A percentile compares a stretch with the other conserved stretches of the same genome.
Conservation (phyloP, 805 yeast genomes). For the Starmerella bacillaris region DNA sequence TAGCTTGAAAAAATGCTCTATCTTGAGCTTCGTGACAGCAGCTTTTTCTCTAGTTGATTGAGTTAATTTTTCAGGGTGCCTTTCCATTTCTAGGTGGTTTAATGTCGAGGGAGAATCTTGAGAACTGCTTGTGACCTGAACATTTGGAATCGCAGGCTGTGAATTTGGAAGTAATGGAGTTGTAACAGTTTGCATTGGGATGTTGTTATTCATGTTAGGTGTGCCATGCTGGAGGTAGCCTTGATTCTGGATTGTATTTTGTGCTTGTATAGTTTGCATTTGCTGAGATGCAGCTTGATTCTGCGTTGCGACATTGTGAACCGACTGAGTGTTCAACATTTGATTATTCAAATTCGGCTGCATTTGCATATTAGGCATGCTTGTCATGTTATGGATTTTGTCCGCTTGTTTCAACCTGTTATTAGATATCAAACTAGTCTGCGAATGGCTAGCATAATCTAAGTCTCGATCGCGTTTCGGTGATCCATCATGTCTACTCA, state of each 20-base stretch:
- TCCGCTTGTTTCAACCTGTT: background rate
- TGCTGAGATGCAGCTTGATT: background rate
- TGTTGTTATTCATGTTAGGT: background rate
- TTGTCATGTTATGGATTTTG: background rate
- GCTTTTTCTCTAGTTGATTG: conserved; percentile 65
- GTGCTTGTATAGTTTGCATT: too few relatives aligned
- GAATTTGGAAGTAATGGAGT: background rate
- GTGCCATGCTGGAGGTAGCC: too few relatives aligned
- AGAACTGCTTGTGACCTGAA: background rate
- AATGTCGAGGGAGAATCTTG: background rate
- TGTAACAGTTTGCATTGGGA: background rate
- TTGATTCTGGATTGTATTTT: too few relatives aligned
- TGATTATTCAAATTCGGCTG: background rate
- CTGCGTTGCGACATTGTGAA: background rate
- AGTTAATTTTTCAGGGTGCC: conserved; percentile 67
- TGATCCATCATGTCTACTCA: background rate
- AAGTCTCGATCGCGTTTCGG: conserved; percentile 1
- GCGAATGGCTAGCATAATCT: background rate
- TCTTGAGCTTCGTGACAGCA: conserved; percentile 59
- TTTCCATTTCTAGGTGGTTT: conserved; percentile 28
- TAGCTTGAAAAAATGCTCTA: conserved; percentile 72
- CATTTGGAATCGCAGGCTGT: background rate
- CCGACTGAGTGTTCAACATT: background rate
- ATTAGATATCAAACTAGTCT: background rate
- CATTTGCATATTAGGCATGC: background rate